Evolutionary conservation across 2,329 filamentous ascomycete species (phyloP), one percentile per base, ranked within the genome.

Genomic region (Penicillium expansum): DNA sequence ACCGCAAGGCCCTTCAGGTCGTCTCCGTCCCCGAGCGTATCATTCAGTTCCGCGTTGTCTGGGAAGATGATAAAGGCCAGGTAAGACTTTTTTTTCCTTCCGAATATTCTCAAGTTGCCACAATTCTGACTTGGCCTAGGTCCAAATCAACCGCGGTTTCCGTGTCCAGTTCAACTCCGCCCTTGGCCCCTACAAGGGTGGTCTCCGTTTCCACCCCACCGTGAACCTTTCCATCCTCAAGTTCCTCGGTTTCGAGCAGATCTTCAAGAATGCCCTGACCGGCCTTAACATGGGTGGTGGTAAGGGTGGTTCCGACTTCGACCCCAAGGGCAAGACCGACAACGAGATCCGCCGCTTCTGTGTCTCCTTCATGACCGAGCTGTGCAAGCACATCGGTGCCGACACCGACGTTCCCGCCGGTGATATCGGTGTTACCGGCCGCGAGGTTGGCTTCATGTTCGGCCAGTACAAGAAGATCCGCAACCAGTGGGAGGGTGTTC

Each of bases 201-300:
- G 94, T 75, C 87, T 97, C 67, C 85, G 94, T 68, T 91, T 99
- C 79, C 94, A 99, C 78, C 94, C 93, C 61, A 67, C 71, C 33
- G 78, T 80, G 55, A 82, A 88, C 75, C 80, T 88, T 52, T 84
- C 80, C 56, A 82, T 85, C 71, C 86, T 99, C 71, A 99, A 99
- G 83, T 97, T 97, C 82, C 85, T 99, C 73, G 94, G 93, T 65
- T 97, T 97, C 72, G 94, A 99, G 86, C 94, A 97, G 82, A 95
- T 93, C 80, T 97, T 97, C 85, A 97, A 97, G 86, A 97, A 97
- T 90, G 94, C 94, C 67, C 82, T 97, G 67, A 97, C 94, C 61
- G 94, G 94, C 73, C 80, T 95, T 72, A 91, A 86, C 81, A 97
- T 99, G 87, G 94, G 94, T 65, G 94, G 94, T 80, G 94, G 90